Evolutionary conservation across 2,329 filamentous ascomycete genomes (phyloP).

Genomic region (Fusarium scirpi): DNA sequence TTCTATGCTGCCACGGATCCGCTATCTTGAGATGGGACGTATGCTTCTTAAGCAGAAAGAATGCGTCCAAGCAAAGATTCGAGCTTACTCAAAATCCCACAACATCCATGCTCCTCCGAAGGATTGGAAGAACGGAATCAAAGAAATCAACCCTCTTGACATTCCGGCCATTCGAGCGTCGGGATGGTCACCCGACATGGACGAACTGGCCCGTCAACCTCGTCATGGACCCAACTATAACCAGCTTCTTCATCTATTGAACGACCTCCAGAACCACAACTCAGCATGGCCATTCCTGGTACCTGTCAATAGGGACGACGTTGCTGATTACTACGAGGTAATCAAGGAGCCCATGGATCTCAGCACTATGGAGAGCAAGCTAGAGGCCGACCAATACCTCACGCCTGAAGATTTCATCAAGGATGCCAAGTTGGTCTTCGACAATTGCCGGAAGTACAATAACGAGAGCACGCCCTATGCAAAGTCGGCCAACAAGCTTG

Average conservation of each 20-base stretch:
- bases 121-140: conserved; percentile 82
- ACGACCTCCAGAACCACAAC: conserved; percentile 93
- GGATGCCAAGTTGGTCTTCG: conserved; percentile 89
- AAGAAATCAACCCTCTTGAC: conserved; percentile 83
- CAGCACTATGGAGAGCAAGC: conserved; percentile 93
- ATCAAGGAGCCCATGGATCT: conserved; percentile 99
- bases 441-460: conserved; percentile 97
- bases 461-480: conserved; percentile 95
- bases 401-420: conserved; percentile 92
- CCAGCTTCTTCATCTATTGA: conserved; percentile 90
- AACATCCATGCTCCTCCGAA: conserved; percentile 86
- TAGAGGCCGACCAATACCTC: conserved; percentile 92
- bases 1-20: conserved; percentile 93
- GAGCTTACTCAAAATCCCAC: conserved; percentile 89
- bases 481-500: conserved; percentile 93
- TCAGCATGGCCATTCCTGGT: conserved; percentile 95
- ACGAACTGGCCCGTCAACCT: conserved; percentile 92
- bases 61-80: conserved; percentile 92
- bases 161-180: conserved; percentile 91
- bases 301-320: conserved; percentile 94
- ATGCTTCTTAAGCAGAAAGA: conserved; percentile 99
- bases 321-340: conserved; percentile 98
- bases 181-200: conserved; percentile 98
- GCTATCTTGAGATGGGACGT: conserved; percentile 90
- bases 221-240: conserved; percentile 97